Evolutionary conservation across 345 rosid species (phyloP).

Genomic region (Citrus unshiu): DNA sequence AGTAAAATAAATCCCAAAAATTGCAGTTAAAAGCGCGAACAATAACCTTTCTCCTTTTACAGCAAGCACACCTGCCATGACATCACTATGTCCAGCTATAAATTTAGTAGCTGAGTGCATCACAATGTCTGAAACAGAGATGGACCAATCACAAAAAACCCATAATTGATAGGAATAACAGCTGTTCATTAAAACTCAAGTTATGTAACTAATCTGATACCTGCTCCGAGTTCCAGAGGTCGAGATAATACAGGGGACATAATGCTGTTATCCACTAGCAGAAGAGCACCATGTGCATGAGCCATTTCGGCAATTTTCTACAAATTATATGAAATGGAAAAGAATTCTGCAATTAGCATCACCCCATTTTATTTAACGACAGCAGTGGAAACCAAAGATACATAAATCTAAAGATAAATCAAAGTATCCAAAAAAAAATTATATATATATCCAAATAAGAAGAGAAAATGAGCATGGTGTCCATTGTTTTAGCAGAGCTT

Average conservation of each 20-base stretch:
- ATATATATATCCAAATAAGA: background rate
- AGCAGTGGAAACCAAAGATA: background rate
- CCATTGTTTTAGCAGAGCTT: background rate
- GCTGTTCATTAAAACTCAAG: background rate
- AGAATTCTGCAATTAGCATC: background rate
- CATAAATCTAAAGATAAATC: background rate
- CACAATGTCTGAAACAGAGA: conserved; percentile 63
- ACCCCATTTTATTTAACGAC: background rate
- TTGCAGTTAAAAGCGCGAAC: background rate
- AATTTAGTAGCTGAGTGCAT: conserved; percentile 98
- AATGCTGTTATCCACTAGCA: conserved; percentile 91
- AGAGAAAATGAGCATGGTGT: background rate
- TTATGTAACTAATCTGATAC: conserved; percentile 24
- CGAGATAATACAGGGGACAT: conserved; percentile 88
- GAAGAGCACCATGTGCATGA: conserved; percentile 73
- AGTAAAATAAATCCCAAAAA: background rate
- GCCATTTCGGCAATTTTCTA: conserved; percentile 88
- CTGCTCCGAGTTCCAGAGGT: conserved; percentile 96
- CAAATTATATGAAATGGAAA: background rate
- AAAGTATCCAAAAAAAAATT: background rate
- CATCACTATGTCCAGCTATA: conserved; percentile 89
- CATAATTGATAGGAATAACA: conserved; percentile 2
- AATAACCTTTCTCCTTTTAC: conserved; percentile 84
- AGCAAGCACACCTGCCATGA: conserved; percentile 97
- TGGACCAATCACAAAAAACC: conserved; percentile 16